Conservation (phyloP, 2,329 filamentous ascomycete species). For the Orbilia brochopaga region DNA sequence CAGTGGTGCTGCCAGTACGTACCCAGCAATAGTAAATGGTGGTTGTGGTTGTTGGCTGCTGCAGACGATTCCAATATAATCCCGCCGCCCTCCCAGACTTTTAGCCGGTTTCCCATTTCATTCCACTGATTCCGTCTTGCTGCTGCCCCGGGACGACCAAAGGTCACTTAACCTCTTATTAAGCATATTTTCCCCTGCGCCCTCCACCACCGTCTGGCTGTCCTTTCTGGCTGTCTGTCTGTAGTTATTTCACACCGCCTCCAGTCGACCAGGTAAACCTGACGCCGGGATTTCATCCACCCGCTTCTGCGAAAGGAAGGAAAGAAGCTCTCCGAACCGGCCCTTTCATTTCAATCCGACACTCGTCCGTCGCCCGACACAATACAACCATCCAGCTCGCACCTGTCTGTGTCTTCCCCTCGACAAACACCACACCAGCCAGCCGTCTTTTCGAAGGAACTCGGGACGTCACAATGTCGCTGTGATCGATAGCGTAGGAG, state of each 20-base stretch:
- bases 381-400: conserved; percentile 42
- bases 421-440: conserved; percentile 45
- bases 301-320: conserved; percentile 20
- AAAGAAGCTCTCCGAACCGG: conserved; percentile 4
- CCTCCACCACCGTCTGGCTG: too few species aligned
- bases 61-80: conserved; percentile 3
- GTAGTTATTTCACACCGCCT: background rate
- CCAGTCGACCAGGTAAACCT: conserved; percentile 1
- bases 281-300: background rate
- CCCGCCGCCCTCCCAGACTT: background rate
- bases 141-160: background rate
- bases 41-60: background rate
- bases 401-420: conserved; percentile 52
- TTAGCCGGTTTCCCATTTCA: conserved; percentile 5
- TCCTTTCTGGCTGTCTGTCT: background rate
- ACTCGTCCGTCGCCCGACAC: background rate
- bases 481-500: conserved; percentile 32
- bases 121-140: background rate
- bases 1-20: too few species aligned
- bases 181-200: background rate
- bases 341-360: conserved; percentile 11
- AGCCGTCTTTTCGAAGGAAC: conserved; percentile 34
- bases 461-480: conserved; percentile 34
- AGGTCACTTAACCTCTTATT: conserved; percentile 1
- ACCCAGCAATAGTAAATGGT: background rate